Base-by-base conservation (phyloP, 2,329 filamentous ascomycete genomes). In the Hawksworthiomyces lignivorus region DNA sequence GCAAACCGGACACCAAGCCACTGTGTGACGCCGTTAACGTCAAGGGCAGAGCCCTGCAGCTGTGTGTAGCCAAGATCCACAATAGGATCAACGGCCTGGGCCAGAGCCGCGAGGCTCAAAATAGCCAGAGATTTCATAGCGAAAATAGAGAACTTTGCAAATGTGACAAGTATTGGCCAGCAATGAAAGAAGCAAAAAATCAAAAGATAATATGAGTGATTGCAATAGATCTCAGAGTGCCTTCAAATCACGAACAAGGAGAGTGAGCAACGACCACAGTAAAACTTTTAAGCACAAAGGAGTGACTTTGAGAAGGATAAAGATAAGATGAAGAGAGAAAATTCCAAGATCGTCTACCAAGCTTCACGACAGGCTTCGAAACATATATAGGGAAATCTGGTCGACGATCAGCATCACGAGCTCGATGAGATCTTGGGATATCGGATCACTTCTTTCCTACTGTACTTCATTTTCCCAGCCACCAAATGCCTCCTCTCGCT, bases 1-100 rank as follows among this genome's bases (percentile, higher is more conserved):
- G 84, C 85, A 63, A 78, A 92, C 32, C 83, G 75, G 48, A 92
- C 76, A 2, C 84, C 85, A 7, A 86, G 69, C 82, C 83, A 90
- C 57, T 82, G 71, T 3, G 73, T 77, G 36, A 87, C 63, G 1
- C 79, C 81, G 50, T 75, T 74, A 0, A 60, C 50, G 2, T 72
- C 63, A n/a, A 41, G 27, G 2, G 65, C 54, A 4, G 64, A 60
- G 8, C 85, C 85, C 37, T 68, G 59, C 54, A 88, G 87, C 20
- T 67, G 72, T 22, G 80, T 72, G 55, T 88, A 89, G 4, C 69
- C 71, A 18, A 89, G 65, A 47, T 84, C 67, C 12, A 87, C 77
- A 4, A 66, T 43, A 14, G 57, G 49, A 31, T 47, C 39, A 18
- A 57, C 56, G 9, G 46, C 46, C 15, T 27, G 20, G 29, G 29